Evolutionary conservation across 305 asterid genomes (phyloP).

Genomic region (Solanum hybrid): DNA sequence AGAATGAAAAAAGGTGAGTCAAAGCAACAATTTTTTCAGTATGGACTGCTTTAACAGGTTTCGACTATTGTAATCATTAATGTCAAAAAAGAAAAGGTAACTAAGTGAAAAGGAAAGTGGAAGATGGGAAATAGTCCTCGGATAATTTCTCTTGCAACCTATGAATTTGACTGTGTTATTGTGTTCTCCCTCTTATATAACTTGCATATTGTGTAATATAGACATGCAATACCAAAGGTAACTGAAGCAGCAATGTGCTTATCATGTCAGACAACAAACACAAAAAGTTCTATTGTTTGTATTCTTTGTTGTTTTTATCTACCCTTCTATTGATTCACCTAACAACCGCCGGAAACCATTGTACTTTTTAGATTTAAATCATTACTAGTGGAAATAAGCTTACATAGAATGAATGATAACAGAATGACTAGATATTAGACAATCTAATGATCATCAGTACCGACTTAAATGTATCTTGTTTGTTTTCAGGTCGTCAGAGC

Average conservation of each 20-base stretch:
- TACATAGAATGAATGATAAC: not conserved
- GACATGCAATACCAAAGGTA: not conserved
- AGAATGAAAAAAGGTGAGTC: constrained; percentile 29
- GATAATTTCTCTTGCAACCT: not conserved
- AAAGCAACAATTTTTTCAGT: not conserved
- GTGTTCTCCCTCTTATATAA: not conserved
- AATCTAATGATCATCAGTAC: not conserved
- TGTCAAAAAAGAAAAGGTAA: not conserved
- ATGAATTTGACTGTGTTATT: not conserved
- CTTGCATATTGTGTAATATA: not conserved
- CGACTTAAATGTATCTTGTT: not conserved
- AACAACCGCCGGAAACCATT: not conserved
- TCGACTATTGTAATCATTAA: not conserved
- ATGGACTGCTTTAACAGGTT: not conserved
- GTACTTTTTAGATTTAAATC: not conserved
- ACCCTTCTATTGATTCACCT: not conserved
- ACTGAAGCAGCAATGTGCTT: not conserved
- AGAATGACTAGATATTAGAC: not conserved
- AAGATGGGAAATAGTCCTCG: not conserved
- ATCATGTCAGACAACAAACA: not conserved
- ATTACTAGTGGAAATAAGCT: not conserved
- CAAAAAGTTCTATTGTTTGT: not conserved
- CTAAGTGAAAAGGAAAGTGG: not conserved
- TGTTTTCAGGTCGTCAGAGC: constrained; percentile 66
- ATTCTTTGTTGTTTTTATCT: not conserved